These are phyloP conservation scores for Xerocomellus dryophilus DNA, from an alignment of 768 basidiomycete genomes.

Conservation along the genomic window DNA sequence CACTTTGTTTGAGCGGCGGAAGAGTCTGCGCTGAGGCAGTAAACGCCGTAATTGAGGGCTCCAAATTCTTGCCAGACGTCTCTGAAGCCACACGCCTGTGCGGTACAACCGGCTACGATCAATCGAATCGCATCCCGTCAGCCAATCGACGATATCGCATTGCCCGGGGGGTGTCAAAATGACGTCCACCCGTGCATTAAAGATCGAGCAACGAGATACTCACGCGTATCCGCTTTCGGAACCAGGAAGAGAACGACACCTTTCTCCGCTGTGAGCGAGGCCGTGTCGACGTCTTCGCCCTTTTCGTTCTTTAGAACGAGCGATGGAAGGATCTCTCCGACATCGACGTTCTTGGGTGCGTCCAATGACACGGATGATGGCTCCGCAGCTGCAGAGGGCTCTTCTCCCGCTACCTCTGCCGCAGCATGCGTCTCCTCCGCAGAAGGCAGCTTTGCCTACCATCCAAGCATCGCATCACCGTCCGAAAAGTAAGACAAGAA, in stretches of 20 bases:
- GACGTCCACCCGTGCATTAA: neutral
- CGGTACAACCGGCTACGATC: conserved; percentile 78
- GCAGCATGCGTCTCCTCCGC: conserved; percentile 1
- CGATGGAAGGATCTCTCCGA: conserved; percentile 74
- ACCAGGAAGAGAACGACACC: conserved; percentile 82
- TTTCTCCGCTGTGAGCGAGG: conserved; percentile 58
- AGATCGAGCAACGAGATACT: conserved; percentile 26
- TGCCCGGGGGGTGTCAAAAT: neutral
- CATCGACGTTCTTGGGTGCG: conserved; percentile 42
- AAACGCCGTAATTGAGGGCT: conserved; percentile 61
- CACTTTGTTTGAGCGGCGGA: conserved; percentile 75
- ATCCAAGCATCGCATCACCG: neutral
- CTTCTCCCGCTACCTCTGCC: conserved; percentile 1
- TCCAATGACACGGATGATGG: neutral
- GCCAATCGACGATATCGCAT: neutral
- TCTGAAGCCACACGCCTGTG: conserved; percentile 88
- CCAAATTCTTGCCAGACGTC: conserved; percentile 79
- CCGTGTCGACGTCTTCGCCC: conserved; percentile 71
- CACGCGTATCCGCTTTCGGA: conserved; percentile 84
- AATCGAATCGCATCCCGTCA: conserved; percentile 1
- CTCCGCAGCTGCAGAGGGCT: neutral
- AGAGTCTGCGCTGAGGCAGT: conserved; percentile 80
- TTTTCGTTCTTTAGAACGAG: conserved; percentile 82
- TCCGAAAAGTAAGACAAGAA: neutral
- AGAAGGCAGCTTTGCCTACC: conserved; percentile 21